Evolutionary conservation across 148 eudicot species (phyloP).

Genomic region (Amaranthus cruentus): DNA sequence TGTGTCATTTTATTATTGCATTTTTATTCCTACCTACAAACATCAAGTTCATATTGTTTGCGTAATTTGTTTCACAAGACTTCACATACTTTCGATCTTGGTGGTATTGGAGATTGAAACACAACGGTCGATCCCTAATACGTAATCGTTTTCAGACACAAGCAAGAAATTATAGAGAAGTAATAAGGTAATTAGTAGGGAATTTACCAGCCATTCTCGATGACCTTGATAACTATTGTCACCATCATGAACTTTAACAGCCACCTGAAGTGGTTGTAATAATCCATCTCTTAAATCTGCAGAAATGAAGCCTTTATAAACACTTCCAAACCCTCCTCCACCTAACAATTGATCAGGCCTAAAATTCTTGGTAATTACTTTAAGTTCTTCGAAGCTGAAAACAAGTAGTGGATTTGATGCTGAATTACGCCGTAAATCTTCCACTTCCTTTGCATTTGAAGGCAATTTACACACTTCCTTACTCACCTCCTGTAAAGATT

Average conservation of each 20-base stretch:
- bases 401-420: conserved; percentile 56
- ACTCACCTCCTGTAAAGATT: conserved; percentile 35
- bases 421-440: conserved; percentile 59
- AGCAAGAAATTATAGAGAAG: not conserved
- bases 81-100: no score
- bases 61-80: no score
- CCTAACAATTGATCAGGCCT: conserved; percentile 78
- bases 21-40: no score
- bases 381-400: conserved; percentile 62
- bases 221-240: conserved; percentile 81
- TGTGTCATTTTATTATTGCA: no score
- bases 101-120: no score
- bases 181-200: not conserved
- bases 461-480: conserved; percentile 51
- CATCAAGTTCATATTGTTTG: no score
- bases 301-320: conserved; percentile 65
- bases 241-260: conserved; percentile 90
- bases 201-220: conserved; percentile 81
- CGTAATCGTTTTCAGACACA: no score
- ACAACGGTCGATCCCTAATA: no score
- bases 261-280: conserved; percentile 57
- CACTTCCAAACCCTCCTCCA: conserved; percentile 88
- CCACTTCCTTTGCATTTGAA: conserved; percentile 86
- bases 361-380: conserved; percentile 58
- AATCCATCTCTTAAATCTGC: conserved; percentile 42